Evolutionary conservation across 2,329 filamentous ascomycete genomes (phyloP), one percentile per base, ranked within the genome.

Genomic region (Colletotrichum tanaceti): DNA sequence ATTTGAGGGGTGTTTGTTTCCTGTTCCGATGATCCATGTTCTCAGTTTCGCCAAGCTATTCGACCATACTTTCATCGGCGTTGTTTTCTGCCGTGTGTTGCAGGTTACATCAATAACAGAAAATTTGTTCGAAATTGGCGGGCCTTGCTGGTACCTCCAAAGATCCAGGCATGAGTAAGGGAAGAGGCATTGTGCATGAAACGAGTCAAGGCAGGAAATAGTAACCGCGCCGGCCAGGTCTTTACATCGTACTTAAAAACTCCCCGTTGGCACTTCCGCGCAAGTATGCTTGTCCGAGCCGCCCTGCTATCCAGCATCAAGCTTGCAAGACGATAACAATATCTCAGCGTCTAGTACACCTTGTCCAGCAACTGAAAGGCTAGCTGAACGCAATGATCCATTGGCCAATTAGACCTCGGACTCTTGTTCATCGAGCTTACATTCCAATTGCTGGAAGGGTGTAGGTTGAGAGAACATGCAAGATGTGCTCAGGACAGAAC

Each of bases 1-100:
- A 65, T 54, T 65, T 20, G 41, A 13, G 32, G 18, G 4, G 24
- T 65, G 54, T 55, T 65, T 65, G 54, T 55, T 65, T 65, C 32
- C 47, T 9, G 16, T 16, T 14, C 18, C 38, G 32, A 32, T 18
- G 24, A 46, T 47, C 38, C 57, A 58, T 62, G 55, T 66, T 61
- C 50, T 24, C 28, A 39, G n/a, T 32, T 52, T 54, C 53, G 62
- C 50, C 55, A 58, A 66, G 50, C 10, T 20, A 46, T 63, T 18
- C 38, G 20, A 32, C 58, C 52, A 35, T 35, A 9, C 32, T 10
- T 35, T 10, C 3, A 35, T 35, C 32, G 10, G 24, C 50, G 38
- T 41, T 41, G n/a, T n/a, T 46, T 22, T 14, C 13, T 44, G 14
- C 13, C 13, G 18, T 24, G 39, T 13, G 32, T 7, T 32, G 32